Conservation (phyloP, 345 rosid species). For the Heritiera fomes region DNA sequence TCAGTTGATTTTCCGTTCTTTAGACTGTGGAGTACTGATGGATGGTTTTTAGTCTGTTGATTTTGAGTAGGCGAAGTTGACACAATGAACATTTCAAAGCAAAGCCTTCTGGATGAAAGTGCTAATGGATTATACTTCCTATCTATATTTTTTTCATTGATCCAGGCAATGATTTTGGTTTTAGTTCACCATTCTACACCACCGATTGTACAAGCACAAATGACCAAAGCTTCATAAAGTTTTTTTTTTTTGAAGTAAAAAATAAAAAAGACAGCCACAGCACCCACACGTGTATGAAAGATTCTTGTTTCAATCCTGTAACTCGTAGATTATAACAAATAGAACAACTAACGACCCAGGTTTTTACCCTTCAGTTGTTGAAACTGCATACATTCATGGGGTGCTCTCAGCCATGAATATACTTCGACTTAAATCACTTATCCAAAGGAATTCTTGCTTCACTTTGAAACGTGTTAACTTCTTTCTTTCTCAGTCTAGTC, state of each 20-base stretch:
- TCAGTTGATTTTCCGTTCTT: neutral
- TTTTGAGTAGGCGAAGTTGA: neutral
- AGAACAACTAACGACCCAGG: neutral
- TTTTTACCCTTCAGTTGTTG: neutral
- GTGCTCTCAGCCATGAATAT: neutral
- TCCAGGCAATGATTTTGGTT: neutral
- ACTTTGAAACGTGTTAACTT: neutral
- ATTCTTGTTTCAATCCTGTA: neutral
- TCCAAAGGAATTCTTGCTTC: neutral
- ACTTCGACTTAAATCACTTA: neutral
- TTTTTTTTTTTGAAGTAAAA: too few relatives aligned
- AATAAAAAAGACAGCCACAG: neutral
- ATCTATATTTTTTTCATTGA: neutral
- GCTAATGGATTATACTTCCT: neutral
- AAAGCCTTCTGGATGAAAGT: neutral
- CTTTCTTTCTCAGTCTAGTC: conserved; percentile 23
- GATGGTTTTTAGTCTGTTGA: neutral
- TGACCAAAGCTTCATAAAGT: too few relatives aligned
- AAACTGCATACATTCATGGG: conserved; percentile 7
- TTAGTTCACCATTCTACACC: neutral
- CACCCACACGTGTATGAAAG: neutral
- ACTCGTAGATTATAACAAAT: neutral
- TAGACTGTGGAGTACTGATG: neutral
- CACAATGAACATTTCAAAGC: neutral
- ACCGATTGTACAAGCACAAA: too few relatives aligned